Base-by-base conservation (phyloP, 2,329 filamentous ascomycete species). In the Penicillium hordei region DNA sequence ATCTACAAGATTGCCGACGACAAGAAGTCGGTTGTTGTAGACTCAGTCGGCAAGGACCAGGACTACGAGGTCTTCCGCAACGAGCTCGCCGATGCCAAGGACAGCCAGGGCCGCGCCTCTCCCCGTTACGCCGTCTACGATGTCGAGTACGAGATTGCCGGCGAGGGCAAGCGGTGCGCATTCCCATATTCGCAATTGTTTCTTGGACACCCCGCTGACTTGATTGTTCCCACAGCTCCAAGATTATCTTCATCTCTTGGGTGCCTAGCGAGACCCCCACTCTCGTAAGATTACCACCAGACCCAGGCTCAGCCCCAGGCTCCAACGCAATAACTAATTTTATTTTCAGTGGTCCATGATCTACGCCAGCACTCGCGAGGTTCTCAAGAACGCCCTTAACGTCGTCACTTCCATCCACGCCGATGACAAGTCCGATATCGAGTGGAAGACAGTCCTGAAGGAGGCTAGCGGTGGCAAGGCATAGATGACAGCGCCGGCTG, bases 1-100 rank as follows among this genome's bases (percentile, higher is more conserved):
- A 81, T 81, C 73, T 81, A 76, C 76, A 81, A 81, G 73, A 78
- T 81, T 65, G 69, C 77, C 62, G 79, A 81, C 64, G 72, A 81
- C 69, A 77, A 79, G 75, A 80, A 78, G 71, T 70, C 77, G 57
- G 77, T 81, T 53, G 78, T 80, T 57, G 71, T 81, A 62, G 79
- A 81, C 38, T 75, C 80, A 54, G 64, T 69, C 48, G 79, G 78
- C 57, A 65, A 66, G 25, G 77, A 81, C 25, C 55, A 69, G 45
- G 76, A 81, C 65, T 81, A 80, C 65, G 78, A 81, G 60, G 71
- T 69, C 40, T 81, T 81, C 74, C 77, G 78, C 63, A 66, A 67
- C 57, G 79, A 78, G 68, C 76, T 81, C 52, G 68, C 73, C 23
- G 67, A 65, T 21, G 75, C 78, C 61, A 75, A 75, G 63, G 74